Base-by-base conservation (phyloP, 2,329 filamentous ascomycete genomes). In the Epichloe bromicola region DNA sequence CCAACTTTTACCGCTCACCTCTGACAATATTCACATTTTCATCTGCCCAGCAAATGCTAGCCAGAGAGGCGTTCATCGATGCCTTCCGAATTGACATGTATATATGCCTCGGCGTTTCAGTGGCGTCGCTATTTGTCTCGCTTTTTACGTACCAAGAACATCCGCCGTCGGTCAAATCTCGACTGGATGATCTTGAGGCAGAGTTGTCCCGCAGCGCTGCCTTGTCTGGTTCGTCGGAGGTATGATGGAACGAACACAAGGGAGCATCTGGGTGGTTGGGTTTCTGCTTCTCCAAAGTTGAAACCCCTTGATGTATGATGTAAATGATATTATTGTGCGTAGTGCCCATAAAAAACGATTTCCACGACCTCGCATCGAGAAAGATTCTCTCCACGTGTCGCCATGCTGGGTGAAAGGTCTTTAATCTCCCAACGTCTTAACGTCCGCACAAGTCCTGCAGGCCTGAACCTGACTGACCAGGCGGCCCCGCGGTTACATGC, bases 161-260 rank as follows among this genome's bases (percentile, higher is more conserved):
- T 30, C 56, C 57, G 11, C 56, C 57, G 5, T 56, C 56, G 4
- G 54, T 59, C 17, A 51, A 56, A 51, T 56, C 54, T 33, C 54
- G 54, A 8, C 40, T 59, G 49, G 49, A 42, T 3, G 55, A 58
- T 20, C 65, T 70, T 42, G 55, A 56, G 42, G 51, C 50, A 19
- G 55, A 54, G 45, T 33, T 54, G 47, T 14, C 33, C n/a, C 26
- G 49, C 14, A n/a, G 49, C 20, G 42, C 49, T 6, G 49, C 49
- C 2, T 46, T 50, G 23, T 17, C 34, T 15, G 33, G 15, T 34
- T n/a, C 14, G 10, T 45, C 14, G 26, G 17, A 40, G 14, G 48
- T 19, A 33, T 44, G 42, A 44, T 8, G 26, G 20, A 20, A 20
- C 3, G 26, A 30, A 30, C 30, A 10, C 10, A 10, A 11, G 30